Evolutionary conservation across 805 yeast species (phyloP).

Genomic region (Nakazawaea pomicola): DNA sequence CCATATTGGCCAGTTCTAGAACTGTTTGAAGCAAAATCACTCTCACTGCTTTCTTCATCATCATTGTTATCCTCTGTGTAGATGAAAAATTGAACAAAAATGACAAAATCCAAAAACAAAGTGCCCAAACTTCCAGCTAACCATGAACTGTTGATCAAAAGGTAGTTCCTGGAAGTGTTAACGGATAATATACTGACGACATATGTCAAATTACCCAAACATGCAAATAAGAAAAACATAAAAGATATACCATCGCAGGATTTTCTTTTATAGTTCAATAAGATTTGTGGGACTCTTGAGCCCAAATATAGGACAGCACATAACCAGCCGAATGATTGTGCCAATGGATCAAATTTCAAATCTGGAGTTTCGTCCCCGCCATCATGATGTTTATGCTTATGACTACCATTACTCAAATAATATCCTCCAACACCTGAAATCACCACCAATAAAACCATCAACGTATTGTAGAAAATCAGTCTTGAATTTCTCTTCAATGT

Average conservation of each 20-base stretch:
- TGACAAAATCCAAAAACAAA: constrained; percentile 72
- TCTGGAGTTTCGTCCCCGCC: constrained; percentile 33
- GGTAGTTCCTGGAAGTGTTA: constrained; percentile 62
- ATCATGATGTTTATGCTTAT: constrained; percentile 23
- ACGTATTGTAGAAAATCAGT: constrained; percentile 25
- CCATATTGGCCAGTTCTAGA: constrained; percentile 3
- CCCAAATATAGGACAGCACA: constrained; percentile 77
- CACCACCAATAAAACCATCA: constrained; percentile 64
- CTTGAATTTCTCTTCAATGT: constrained; percentile 16
- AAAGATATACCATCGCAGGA: constrained; percentile 95
- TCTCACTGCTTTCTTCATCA: constrained; percentile 15
- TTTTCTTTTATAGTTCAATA: constrained; percentile 78
- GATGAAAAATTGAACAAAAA: constrained; percentile 79
- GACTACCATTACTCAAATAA: constrained; percentile 58
- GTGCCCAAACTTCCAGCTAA: constrained; percentile 90
- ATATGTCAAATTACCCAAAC: constrained; percentile 88
- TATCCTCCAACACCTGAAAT: constrained; percentile 85
- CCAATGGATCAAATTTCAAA: constrained; percentile 64
- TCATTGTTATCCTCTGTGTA: constrained; percentile 43
- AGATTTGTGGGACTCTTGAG: constrained; percentile 88
- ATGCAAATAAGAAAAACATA: constrained; percentile 90
- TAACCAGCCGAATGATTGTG: constrained; percentile 83
- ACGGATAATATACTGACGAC: constrained; percentile 80
- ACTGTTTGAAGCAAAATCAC: background rate
- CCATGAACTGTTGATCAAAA: constrained; percentile 88